These are phyloP conservation scores for Adansonia gregorii DNA, from an alignment of 441 rosid genomes.

Conservation along the genomic window DNA sequence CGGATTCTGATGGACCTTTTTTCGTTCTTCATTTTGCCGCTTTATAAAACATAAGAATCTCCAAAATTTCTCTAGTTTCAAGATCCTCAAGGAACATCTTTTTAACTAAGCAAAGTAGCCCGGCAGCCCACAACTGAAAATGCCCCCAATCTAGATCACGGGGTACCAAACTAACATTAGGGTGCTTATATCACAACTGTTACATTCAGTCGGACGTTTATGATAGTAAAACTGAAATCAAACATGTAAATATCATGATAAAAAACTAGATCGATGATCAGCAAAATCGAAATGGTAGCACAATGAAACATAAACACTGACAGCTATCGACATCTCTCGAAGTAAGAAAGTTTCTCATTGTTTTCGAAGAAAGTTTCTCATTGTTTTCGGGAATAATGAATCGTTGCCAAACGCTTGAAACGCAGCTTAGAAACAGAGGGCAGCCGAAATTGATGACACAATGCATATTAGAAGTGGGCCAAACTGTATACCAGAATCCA, in stretches of 20 bases:
- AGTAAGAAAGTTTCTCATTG: slow-evolving; percentile 30
- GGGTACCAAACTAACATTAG: too few species aligned
- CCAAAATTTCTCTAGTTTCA: too few species aligned
- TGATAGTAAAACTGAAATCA: slow-evolving; percentile 18
- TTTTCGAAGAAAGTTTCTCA: slow-evolving; percentile 29
- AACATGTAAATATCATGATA: slow-evolving; percentile 24
- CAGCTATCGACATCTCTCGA: slow-evolving; percentile 22
- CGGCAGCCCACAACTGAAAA: too few species aligned
- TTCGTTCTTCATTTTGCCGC: neutral
- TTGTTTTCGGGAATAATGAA: slow-evolving; percentile 28
- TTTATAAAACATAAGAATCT: neutral
- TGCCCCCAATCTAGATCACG: too few species aligned
- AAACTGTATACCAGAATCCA: slow-evolving; percentile 94
- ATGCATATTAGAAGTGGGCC: slow-evolving; percentile 63
- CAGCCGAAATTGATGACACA: slow-evolving; percentile 15
- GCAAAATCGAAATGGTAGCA: slow-evolving; percentile 38
- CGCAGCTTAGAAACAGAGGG: neutral
- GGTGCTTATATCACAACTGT: slow-evolving; percentile 20
- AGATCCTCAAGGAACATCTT: too few species aligned
- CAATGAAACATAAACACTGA: slow-evolving; percentile 24
- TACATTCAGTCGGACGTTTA: neutral
- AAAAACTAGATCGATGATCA: slow-evolving; percentile 29
- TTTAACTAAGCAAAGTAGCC: too few species aligned
- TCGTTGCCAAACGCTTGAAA: slow-evolving; percentile 24
- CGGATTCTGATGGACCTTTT: neutral